Evolutionary conservation across 257 asterid genomes (phyloP), one percentile per base, ranked within the genome.

Genomic region (Nicotiana tomentosiformis): DNA sequence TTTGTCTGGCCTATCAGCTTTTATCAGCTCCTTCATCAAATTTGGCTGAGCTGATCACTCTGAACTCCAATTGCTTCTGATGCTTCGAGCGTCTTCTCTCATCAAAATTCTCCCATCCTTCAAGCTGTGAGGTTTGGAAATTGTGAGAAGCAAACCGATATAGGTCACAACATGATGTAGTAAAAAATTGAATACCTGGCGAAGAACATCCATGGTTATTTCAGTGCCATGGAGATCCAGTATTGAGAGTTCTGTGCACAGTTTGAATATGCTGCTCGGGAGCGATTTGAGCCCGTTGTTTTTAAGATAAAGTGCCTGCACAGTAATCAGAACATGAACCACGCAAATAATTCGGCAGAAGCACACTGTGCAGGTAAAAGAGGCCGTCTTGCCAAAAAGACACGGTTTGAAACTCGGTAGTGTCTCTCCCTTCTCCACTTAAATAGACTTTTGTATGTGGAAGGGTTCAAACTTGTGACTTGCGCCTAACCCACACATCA

Each of bases 1-100:
- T 35, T 32, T 35, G 43, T 70, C 18, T 32, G 20, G 29, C 23
- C 83, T 78, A 89, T 90, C 91, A 91, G 83, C 80, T 88, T 84
- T 89, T 91, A 84, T 96, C 99, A 81, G 99, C 99, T 76, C 99
- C 99, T 90, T 96, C 99, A 80, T 96, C 98, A 64, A 96, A 96
- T 49, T 90, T 89, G 82, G 91, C 92, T 14, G 95, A 87, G 84
- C 95, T 90, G 79, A 84, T 69, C 56, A 92, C 97, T 56, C 94
- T 86, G 86, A 94, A 96, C 62, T 96, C 99, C 76, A 96, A 93
- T 83, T 96, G 98, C 88, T 96, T 96, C 86, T 96, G 98, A 89
- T 94, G 98, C 87, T 94, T 96, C 49, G 84, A 80, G 30, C 91
- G 86, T 14, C 99, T 93, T 14, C 98, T 91, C 90, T 88, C 91